Conservation (phyloP, 768 basidiomycete species). For the Fomitopsis serialis region DNA sequence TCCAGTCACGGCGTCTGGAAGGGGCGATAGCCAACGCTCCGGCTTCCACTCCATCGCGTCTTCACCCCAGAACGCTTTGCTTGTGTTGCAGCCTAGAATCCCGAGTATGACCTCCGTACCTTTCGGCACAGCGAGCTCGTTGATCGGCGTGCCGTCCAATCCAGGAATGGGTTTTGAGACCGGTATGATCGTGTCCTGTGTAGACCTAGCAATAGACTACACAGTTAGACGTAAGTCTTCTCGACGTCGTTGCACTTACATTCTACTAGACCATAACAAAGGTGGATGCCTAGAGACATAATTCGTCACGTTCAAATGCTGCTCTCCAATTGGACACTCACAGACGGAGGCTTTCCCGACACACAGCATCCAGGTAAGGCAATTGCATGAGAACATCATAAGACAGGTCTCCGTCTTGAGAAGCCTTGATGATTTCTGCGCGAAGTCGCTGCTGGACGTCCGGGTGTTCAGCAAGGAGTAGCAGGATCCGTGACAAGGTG, state of each 20-base stretch:
- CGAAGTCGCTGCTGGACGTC: constrained; percentile 31
- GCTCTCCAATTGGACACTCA: constrained; percentile 23
- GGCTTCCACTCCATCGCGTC: constrained; percentile 39
- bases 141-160: constrained; percentile 19
- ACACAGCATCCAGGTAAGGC: constrained; percentile 60
- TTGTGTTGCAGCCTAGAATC: constrained; percentile 28
- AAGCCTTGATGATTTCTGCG: constrained; percentile 13
- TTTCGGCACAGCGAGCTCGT: constrained; percentile 21
- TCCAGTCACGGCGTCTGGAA: constrained; percentile 16
- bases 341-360: constrained; percentile 53
- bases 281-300: constrained; percentile 3
- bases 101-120: constrained; percentile 20
- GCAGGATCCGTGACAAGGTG: constrained; percentile 15
- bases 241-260: background rate
- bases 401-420: constrained; percentile 26
- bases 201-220: constrained; percentile 1
- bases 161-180: constrained; percentile 25
- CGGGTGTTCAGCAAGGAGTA: constrained; percentile 21
- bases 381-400: constrained; percentile 23
- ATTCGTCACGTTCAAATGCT: no score
- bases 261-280: background rate
- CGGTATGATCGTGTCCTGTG: constrained; percentile 23
- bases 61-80: constrained; percentile 34
- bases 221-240: background rate
- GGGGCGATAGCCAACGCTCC: constrained; percentile 34